Percentiles rank a stretch among this genome's conserved stretches.
Evolutionary conservation across 345 rosid species (phyloP).

Genomic region (Eucalyptus erythrocorys): DNA sequence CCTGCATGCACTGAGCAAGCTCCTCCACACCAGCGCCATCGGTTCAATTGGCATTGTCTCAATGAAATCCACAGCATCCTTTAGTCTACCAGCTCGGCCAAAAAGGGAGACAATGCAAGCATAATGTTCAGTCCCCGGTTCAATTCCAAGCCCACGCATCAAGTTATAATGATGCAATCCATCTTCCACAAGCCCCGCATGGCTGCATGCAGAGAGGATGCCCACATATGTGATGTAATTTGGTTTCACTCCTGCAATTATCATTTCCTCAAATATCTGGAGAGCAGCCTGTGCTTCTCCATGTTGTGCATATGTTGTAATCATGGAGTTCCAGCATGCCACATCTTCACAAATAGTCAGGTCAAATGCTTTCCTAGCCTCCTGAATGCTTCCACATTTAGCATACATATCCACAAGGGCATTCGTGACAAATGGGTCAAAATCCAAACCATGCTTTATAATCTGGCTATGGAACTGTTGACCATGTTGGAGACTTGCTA

Average conservation of each 20-base stretch:
- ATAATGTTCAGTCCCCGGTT: slow-evolving; percentile 62
- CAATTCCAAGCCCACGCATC: slow-evolving; percentile 40
- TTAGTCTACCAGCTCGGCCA: slow-evolving; percentile 46
- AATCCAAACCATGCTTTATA: slow-evolving; percentile 26
- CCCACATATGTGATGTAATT: slow-evolving; percentile 55
- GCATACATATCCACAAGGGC: slow-evolving; percentile 66
- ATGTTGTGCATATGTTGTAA: slow-evolving; percentile 48
- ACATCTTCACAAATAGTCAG: slow-evolving; percentile 26
- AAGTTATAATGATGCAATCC: slow-evolving; percentile 33
- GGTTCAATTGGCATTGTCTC: slow-evolving; percentile 43
- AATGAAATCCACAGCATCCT: slow-evolving; percentile 47
- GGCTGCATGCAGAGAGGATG: slow-evolving; percentile 67
- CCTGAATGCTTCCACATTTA: slow-evolving; percentile 57
- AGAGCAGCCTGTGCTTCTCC: slow-evolving; percentile 51
- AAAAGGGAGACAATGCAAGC: slow-evolving; percentile 56
- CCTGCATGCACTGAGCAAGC: slow-evolving; percentile 52
- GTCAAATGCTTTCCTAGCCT: slow-evolving; percentile 36
- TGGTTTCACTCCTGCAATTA: slow-evolving; percentile 33
- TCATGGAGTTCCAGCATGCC: slow-evolving; percentile 68
- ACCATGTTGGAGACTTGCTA: slow-evolving; percentile 51
- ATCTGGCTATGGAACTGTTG: slow-evolving; percentile 49
- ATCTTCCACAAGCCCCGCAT: slow-evolving; percentile 53
- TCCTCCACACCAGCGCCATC: slow-evolving; percentile 49
- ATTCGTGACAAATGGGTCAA: slow-evolving; percentile 41
- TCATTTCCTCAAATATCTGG: slow-evolving; percentile 36